Evolutionary conservation across 441 rosid genomes (phyloP).

Genomic region (Pelargonium citronellum): DNA sequence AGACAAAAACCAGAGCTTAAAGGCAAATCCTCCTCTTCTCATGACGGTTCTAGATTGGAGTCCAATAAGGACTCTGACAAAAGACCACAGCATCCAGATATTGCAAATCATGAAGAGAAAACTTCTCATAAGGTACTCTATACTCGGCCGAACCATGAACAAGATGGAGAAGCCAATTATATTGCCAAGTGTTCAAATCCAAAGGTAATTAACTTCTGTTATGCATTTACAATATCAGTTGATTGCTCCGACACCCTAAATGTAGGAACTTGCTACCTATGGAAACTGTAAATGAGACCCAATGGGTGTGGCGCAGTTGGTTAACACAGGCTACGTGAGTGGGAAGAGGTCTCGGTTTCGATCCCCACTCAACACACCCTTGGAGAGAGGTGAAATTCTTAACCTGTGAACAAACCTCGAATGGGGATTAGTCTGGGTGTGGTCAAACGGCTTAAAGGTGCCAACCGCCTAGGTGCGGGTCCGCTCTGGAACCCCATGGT

Average conservation of each 20-base stretch:
- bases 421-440: too few relatives aligned
- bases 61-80: conserved; percentile 24
- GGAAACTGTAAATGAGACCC: not conserved
- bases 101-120: conserved; percentile 21
- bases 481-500: too few relatives aligned
- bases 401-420: too few relatives aligned
- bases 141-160: conserved; percentile 17
- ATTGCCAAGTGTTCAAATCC: conserved; percentile 19
- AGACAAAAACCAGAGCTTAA: not conserved
- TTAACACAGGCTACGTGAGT: too few relatives aligned
- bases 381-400: too few relatives aligned
- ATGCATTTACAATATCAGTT: not conserved
- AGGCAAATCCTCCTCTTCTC: not conserved
- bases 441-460: too few relatives aligned
- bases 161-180: conserved; percentile 22
- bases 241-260: too few relatives aligned
- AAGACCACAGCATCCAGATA: conserved; percentile 23
- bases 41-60: conserved; percentile 18
- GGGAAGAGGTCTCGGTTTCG: too few relatives aligned
- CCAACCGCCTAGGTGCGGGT: too few relatives aligned
- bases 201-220: conserved; percentile 28
- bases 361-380: too few relatives aligned
- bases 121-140: conserved; percentile 18
- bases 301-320: too few relatives aligned
- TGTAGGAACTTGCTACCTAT: not conserved